Base-by-base conservation (phyloP, 1,284 basidiomycete genomes). In the Cerioporus squamosus region DNA sequence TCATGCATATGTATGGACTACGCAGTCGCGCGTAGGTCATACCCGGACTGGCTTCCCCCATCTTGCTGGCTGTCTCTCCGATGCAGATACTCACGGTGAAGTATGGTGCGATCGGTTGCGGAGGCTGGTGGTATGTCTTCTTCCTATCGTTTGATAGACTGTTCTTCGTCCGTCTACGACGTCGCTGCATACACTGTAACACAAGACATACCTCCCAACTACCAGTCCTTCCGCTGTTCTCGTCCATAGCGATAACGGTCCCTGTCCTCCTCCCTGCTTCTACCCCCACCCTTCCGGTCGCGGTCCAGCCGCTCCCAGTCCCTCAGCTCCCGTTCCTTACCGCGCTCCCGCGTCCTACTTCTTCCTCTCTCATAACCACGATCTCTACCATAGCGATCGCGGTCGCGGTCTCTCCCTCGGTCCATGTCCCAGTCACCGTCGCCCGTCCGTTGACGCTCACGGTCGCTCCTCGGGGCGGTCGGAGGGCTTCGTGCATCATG, bases 391-490 rank as follows among this genome's bases (percentile, higher is more conserved):
- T 44, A 39, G 39, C 45, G 50, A n/a, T 48, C 48, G 2, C 48
- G 54, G 33, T 54, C 50, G 17, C 58, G 45, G 29, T 40, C 22
- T 36, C 45, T 47, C 33, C 33, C 33, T 36, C 33, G 33, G 12
- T 52, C 52, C 22, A 38, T 45, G 22, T 46, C 52, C 55, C 55
- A 26, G 12, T 52, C 51, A 4, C 12, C 10, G 24, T 46, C 42
- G 10, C 44, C 38, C 9, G 26, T 33, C 23, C 51, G 57, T 20
- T 24, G 44, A 18, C 43, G 23, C 3, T 36, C 33, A 14, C 33
- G 33, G 33, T 49, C 46, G 29, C 53, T 42, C 17, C 36, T 22
- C 33, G 36, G 45, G 10, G 39, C 14, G n/a, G 22, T 23, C 3
- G 55, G 44, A 33, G 51, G 55, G 26, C 44, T 46, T 26, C 38